phyloP scores from a whole-genome alignment of 768 basidiomycete species.

The Psilocybe sp. region DNA sequence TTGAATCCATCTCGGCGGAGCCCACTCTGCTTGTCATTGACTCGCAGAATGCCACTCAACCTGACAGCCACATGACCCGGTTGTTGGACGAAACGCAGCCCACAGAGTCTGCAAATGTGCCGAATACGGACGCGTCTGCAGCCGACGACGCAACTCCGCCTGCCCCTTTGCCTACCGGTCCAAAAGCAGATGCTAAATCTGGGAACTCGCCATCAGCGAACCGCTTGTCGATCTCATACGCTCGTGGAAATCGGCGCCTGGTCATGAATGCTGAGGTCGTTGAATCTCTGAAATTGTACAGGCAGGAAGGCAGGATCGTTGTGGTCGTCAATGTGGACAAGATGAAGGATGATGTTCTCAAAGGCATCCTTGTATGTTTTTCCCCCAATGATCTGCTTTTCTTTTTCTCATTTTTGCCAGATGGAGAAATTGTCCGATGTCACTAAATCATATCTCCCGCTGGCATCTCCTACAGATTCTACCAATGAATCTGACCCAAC shows the following conservation, averaged over 20 bases:
- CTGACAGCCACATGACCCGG: constrained; percentile 16
- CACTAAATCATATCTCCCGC: constrained; percentile 65
- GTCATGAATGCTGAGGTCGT: constrained; percentile 89
- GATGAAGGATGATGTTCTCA: constrained; percentile 53
- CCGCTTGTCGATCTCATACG: constrained; percentile 93
- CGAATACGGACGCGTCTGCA: constrained; percentile 37
- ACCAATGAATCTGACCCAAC: constrained; percentile 51
- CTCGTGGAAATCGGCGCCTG: constrained; percentile 80
- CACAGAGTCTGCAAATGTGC: constrained; percentile 52
- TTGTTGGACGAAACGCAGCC: constrained; percentile 19
- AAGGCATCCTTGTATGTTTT: constrained; percentile 68
- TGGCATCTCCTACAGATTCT: constrained; percentile 44
- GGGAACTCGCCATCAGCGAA: constrained; percentile 67
- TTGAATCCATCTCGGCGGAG: constrained; percentile 45
- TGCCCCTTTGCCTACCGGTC: constrained; percentile 29
- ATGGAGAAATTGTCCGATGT: constrained; percentile 72
- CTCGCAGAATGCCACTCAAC: constrained; percentile 23
- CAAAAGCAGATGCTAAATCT: constrained; percentile 34
- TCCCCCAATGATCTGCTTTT: constrained; percentile 5
- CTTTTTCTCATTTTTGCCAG: constrained; percentile 33
- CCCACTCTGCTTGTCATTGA: constrained; percentile 52
- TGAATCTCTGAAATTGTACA: constrained; percentile 73
- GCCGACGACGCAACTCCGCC: constrained; percentile 52
- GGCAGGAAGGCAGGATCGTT: constrained; percentile 85
- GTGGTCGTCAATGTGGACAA: constrained; percentile 61